Conservation (phyloP, 306 rosid species). For the Dalbergia oliveri region DNA sequence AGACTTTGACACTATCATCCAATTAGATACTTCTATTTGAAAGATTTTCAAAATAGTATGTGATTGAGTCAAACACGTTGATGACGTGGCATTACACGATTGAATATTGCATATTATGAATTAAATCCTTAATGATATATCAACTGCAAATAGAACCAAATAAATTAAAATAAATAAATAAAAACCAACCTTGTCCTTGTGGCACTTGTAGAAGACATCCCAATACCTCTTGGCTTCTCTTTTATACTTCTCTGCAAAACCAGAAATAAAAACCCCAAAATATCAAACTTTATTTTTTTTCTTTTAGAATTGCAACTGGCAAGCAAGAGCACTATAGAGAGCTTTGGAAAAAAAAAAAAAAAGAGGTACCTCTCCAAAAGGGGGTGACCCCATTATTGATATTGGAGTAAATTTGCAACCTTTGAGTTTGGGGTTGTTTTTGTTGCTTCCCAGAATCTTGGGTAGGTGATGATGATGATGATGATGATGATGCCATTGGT, state of each 20-base stretch:
- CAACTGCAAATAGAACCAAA: not conserved
- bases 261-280: not conserved
- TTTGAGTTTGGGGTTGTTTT: constrained; percentile 52
- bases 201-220: constrained; percentile 93
- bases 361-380: constrained; percentile 84
- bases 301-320: not conserved
- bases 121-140: too few relatives aligned
- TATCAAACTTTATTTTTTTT: not conserved
- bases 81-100: too few relatives aligned
- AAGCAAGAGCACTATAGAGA: not conserved
- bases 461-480: constrained; percentile 51
- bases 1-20: too few relatives aligned
- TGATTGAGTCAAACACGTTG: too few relatives aligned
- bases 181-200: constrained; percentile 76
- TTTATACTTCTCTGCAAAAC: constrained; percentile 79
- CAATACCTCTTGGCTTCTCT: constrained; percentile 90
- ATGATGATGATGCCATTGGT: constrained; percentile 65
- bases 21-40: too few relatives aligned
- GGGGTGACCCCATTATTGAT: constrained; percentile 66
- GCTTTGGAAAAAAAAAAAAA: not conserved
- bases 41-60: too few relatives aligned
- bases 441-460: constrained; percentile 56
- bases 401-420: constrained; percentile 79
- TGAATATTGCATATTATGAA: too few relatives aligned
- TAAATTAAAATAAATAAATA: not conserved